Evolutionary conservation across 441 rosid genomes (phyloP).

Genomic region (Isatis lusitanica): DNA sequence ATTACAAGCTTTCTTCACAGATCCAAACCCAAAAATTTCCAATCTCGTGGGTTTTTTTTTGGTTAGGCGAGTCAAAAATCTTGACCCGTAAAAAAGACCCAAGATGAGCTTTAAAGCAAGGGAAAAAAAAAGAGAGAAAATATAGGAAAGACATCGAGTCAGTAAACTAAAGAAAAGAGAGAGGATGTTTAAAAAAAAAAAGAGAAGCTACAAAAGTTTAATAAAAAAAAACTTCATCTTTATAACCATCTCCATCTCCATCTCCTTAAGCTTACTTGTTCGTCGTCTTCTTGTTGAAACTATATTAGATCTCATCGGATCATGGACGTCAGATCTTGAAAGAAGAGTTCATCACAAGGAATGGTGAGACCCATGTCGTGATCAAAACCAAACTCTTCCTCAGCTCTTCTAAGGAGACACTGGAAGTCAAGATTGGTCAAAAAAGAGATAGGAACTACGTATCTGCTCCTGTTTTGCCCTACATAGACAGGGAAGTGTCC

Average conservation of each 20-base stretch:
- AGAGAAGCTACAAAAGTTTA: constrained; percentile 8
- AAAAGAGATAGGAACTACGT: constrained; percentile 40
- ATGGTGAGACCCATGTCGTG: constrained; percentile 44
- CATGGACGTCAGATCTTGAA: constrained; percentile 39
- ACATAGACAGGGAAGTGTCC: constrained; percentile 56
- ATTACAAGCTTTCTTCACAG: constrained; percentile 30
- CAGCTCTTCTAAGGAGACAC: constrained; percentile 40
- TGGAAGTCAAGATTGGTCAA: constrained; percentile 49
- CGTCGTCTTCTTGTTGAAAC: constrained; percentile 42
- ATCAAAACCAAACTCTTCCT: constrained; percentile 57
- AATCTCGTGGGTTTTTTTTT: constrained; percentile 1
- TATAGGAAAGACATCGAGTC: constrained; percentile 4
- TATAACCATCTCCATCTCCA: constrained; percentile 32
- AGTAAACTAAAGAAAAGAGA: constrained; percentile 14
- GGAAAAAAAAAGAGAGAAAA: not conserved
- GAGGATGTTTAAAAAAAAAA: constrained; percentile 21
- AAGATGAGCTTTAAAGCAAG: constrained; percentile 12
- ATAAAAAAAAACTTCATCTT: constrained; percentile 28
- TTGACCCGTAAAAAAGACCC: constrained; percentile 20
- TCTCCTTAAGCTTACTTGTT: constrained; percentile 38
- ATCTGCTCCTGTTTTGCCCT: constrained; percentile 40
- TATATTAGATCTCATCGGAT: constrained; percentile 22
- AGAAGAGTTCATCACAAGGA: constrained; percentile 47
- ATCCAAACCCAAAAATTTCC: constrained; percentile 16
- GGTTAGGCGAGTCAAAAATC: constrained; percentile 12